These are phyloP conservation scores for Diaporthe capsici DNA, from an alignment of 2,329 filamentous ascomycete species.

Conservation along the genomic window DNA sequence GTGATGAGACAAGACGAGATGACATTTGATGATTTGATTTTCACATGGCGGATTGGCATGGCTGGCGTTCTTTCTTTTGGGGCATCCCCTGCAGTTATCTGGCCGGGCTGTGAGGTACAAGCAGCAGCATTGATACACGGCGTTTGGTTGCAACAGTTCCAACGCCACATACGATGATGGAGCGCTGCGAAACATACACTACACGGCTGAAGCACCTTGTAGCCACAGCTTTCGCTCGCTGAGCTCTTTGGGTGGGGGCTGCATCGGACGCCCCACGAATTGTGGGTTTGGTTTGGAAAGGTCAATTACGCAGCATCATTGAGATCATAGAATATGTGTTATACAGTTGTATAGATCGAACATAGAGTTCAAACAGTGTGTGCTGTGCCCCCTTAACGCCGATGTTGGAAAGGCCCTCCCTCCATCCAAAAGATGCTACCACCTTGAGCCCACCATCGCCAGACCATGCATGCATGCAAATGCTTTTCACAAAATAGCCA, in stretches of 20 bases:
- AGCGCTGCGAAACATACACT: no score
- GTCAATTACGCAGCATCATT: neutral
- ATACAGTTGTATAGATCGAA: neutral
- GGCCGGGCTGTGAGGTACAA: neutral
- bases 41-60: neutral
- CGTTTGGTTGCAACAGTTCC: neutral
- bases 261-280: neutral
- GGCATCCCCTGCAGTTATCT: no score
- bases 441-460: neutral
- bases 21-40: constrained; percentile 6
- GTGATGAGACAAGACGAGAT: neutral
- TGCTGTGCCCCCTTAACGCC: constrained; percentile 8
- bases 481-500: neutral
- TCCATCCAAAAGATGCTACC: neutral
- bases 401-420: neutral
- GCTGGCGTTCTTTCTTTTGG: neutral
- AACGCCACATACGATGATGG: neutral
- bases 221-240: neutral
- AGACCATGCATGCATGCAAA: constrained; percentile 21
- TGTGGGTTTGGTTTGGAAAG: neutral
- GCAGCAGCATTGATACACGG: neutral
- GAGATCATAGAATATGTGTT: neutral
- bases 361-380: constrained; percentile 5
- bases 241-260: no score
- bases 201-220: neutral